phyloP scores from a whole-genome alignment of 257 asterid genomes.

The Osmanthus fragrans region DNA sequence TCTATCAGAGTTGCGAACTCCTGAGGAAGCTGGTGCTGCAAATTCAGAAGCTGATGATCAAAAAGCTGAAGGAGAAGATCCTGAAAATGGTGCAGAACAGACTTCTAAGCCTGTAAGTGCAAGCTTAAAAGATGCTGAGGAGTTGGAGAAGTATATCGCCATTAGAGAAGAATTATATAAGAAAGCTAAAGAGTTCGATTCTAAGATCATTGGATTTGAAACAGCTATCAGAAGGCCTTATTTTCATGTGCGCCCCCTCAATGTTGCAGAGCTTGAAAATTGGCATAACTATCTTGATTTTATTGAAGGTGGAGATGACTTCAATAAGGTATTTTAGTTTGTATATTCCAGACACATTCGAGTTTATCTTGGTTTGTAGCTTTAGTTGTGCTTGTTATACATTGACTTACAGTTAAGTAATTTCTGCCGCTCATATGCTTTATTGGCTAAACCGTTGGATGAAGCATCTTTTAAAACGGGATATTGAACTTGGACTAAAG shows the following conservation, averaged over 20 bases:
- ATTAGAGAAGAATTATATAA: slow-evolving; percentile 84
- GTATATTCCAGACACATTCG: slow-evolving; percentile 33
- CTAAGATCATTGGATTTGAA: slow-evolving; percentile 91
- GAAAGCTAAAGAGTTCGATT: slow-evolving; percentile 91
- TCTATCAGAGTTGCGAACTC: slow-evolving; percentile 71
- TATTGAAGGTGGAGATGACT: slow-evolving; percentile 79
- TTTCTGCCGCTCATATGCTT: slow-evolving; percentile 89
- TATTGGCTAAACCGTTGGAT: slow-evolving; percentile 95
- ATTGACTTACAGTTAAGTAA: slow-evolving; percentile 94
- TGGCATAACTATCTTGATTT: slow-evolving; percentile 96
- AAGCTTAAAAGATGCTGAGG: slow-evolving; percentile 93
- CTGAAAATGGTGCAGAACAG: slow-evolving; percentile 54
- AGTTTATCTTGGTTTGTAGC: slow-evolving; percentile 51
- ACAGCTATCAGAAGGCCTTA: slow-evolving; percentile 95
- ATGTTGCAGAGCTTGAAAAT: slow-evolving; percentile 88
- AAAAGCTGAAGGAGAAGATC: slow-evolving; percentile 70
- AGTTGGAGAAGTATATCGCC: slow-evolving; percentile 92
- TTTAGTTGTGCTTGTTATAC: slow-evolving; percentile 84
- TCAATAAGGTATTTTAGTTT: slow-evolving; percentile 76
- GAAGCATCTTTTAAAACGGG: slow-evolving; percentile 94
- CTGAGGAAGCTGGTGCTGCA: slow-evolving; percentile 71
- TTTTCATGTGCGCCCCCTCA: slow-evolving; percentile 94
- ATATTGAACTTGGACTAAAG: slow-evolving; percentile 97
- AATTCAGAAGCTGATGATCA: slow-evolving; percentile 49
- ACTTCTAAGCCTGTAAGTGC: slow-evolving; percentile 59